Base-by-base conservation (phyloP, 371 early-diverging fungal genomes). In the Lichtheimia ramosa region DNA sequence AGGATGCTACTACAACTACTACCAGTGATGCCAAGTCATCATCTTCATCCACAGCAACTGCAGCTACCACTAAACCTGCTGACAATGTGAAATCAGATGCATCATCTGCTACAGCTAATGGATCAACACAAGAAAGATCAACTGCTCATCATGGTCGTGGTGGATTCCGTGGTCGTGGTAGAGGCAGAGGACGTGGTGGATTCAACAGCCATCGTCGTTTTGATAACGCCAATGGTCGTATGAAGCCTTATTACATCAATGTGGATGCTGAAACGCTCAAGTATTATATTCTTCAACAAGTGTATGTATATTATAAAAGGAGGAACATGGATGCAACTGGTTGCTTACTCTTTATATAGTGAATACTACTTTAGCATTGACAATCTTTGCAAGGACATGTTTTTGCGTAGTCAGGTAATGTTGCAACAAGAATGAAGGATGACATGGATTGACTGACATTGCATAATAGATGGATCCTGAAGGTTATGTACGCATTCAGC, bases 351-450 rank as follows among this genome's bases (percentile, higher is more conserved):
- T 34, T 28, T 34, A 8, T 51, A 8, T 60, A 86, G 86, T 71
- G 93, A 93, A 62, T 92, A 93, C 74, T 97, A 97, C 81, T 96
- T 96, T 62, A 95, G 95, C 60, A 85, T 94, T 51, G 96, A 96
- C 55, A 97, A 97, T 69, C 75, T 97, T 49, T 93, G 93, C 86
- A 90, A 90, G 58, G 98, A 97, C 68, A 77, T 95, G 16, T 96
- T 84, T 70, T 91, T 97, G 81, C 90, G 98, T 52, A 79, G 82
- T 27, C 93, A 86, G 66, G 73, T 62, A 40, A 13, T n/a, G 41
- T 34, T 34, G 34, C 0, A 5, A 34, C 10, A 8, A 34, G 34
- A 27, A 34, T 8, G 6, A 34, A 10, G 34, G 10, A 8, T 1
- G 8, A 34, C 6, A 34, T 8, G 34, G 0, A 34, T 34, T 34